Evolutionary conservation across 805 yeast genomes (phyloP).

Genomic region (Grigorovia transvaalensis): DNA sequence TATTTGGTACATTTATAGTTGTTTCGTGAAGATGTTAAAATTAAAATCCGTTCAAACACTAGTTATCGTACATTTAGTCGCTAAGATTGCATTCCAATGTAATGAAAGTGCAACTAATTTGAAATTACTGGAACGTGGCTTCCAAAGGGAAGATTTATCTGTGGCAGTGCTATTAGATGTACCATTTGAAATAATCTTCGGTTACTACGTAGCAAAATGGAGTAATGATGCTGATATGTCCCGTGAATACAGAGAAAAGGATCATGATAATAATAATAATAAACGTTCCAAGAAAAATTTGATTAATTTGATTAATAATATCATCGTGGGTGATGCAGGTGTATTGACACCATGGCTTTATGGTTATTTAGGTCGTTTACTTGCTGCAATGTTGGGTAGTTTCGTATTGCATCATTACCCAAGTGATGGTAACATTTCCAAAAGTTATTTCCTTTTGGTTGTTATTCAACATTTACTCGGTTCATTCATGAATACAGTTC

Average conservation of each 20-base stretch:
- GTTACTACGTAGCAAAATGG: slow-evolving; percentile 94
- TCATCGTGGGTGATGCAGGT: slow-evolving; percentile 30
- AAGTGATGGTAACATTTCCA: slow-evolving; percentile 33
- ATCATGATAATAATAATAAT: slow-evolving; percentile 3
- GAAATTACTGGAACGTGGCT: slow-evolving; percentile 81
- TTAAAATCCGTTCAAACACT: slow-evolving; percentile 64
- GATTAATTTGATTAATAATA: slow-evolving; percentile 4
- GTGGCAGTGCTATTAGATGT: slow-evolving; percentile 87
- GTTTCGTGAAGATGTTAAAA: slow-evolving; percentile 61
- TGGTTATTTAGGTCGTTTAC: slow-evolving; percentile 74
- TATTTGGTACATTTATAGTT: slow-evolving; percentile 45
- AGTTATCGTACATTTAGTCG: slow-evolving; percentile 60
- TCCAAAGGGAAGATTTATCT: slow-evolving; percentile 87
- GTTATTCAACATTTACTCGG: slow-evolving; percentile 76
- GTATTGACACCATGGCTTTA: slow-evolving; percentile 83
- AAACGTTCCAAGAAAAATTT: not conserved
- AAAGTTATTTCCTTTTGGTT: slow-evolving; percentile 54
- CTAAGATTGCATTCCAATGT: slow-evolving; percentile 89
- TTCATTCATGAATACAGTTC: slow-evolving; percentile 89
- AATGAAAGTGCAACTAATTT: slow-evolving; percentile 93
- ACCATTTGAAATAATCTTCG: slow-evolving; percentile 91
- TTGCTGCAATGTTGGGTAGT: slow-evolving; percentile 70
- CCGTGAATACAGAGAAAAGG: slow-evolving; percentile 1
- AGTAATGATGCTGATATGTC: slow-evolving; percentile 44
- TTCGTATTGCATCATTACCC: slow-evolving; percentile 68